phyloP scores from a whole-genome alignment of 768 basidiomycete genomes.

The Pulveroboletus sp. region DNA sequence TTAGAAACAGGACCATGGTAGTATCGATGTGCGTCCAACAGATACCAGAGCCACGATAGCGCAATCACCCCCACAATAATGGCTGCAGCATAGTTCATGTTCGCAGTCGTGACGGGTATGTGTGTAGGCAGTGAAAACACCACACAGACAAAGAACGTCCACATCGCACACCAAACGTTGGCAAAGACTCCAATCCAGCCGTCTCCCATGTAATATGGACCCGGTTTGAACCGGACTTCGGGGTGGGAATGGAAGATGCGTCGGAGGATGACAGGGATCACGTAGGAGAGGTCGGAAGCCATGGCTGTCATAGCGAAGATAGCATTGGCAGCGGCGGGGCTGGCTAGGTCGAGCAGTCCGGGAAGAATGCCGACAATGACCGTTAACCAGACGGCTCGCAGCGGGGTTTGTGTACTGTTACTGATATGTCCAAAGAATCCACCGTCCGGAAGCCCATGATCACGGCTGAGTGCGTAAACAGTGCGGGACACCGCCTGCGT shows the following conservation, averaged over 20 bases:
- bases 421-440: slow-evolving; percentile 52
- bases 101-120: slow-evolving; percentile 42
- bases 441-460: slow-evolving; percentile 51
- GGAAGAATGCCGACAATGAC: slow-evolving; percentile 42
- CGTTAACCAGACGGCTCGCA: slow-evolving; percentile 51
- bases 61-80: slow-evolving; percentile 22
- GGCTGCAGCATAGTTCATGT: slow-evolving; percentile 51
- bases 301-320: slow-evolving; percentile 56
- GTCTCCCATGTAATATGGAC: slow-evolving; percentile 57
- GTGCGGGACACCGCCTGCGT: slow-evolving; percentile 56
- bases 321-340: slow-evolving; percentile 48
- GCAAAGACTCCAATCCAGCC: slow-evolving; percentile 41
- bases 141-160: slow-evolving; percentile 43
- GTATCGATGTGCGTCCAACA: slow-evolving; percentile 47
- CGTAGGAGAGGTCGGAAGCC: slow-evolving; percentile 49
- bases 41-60: slow-evolving; percentile 45
- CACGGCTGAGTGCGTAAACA: slow-evolving; percentile 56
- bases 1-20: slow-evolving; percentile 59
- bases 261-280: slow-evolving; percentile 52
- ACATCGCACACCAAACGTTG: slow-evolving; percentile 43
- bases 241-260: slow-evolving; percentile 49
- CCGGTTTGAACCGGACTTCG: slow-evolving; percentile 55
- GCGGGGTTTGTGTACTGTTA: slow-evolving; percentile 46
- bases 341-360: slow-evolving; percentile 47
- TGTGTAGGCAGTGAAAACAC: slow-evolving; percentile 49